Evolutionary conservation across 2,329 filamentous ascomycete species (phyloP).

Genomic region (Fusarium longipes): DNA sequence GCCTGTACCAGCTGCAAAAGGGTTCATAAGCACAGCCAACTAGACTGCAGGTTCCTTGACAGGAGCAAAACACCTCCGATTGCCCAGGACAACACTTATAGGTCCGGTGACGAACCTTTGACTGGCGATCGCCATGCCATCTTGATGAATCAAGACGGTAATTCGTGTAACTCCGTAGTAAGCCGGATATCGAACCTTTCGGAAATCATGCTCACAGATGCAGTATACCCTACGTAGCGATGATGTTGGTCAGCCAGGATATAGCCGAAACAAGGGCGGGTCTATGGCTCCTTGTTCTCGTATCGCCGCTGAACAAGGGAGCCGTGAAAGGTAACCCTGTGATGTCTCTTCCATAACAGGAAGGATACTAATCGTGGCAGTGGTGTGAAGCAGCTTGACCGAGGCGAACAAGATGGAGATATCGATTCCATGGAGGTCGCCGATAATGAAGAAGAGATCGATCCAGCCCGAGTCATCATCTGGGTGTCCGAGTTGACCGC

Average conservation of each 20-base stretch:
- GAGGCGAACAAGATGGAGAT: not conserved
- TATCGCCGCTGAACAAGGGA: not conserved
- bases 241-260: not conserved
- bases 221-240: not conserved
- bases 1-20: not conserved
- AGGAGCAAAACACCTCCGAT: not conserved
- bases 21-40: not conserved
- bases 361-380: constrained; percentile 6
- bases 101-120: not conserved
- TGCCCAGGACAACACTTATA: not conserved
- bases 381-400: no score
- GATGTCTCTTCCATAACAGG: not conserved
- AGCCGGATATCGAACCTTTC: not conserved
- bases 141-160: not conserved
- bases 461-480: not conserved
- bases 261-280: not conserved
- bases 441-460: not conserved
- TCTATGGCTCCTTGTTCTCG: not conserved
- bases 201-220: not conserved
- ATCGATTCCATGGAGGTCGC: not conserved
- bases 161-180: not conserved
- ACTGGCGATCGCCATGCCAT: not conserved
- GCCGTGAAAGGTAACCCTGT: not conserved
- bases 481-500: not conserved
- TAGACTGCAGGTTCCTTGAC: not conserved